Conservation (phyloP, 805 yeast species). For the Kodamaea leandrae region DNA sequence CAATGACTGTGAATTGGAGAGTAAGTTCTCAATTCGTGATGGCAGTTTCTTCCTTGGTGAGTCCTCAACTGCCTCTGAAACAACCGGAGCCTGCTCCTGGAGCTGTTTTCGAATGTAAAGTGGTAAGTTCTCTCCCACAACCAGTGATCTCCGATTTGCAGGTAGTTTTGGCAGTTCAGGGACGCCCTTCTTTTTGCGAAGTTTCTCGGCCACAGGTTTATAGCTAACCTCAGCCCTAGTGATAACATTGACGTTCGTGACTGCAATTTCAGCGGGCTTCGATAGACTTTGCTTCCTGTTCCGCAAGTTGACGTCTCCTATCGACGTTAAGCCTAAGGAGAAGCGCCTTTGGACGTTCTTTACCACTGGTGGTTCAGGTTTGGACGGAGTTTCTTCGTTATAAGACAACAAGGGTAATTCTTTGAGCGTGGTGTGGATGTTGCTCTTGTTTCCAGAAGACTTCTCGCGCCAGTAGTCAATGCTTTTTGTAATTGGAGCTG, state of each 20-base stretch:
- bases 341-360: background rate
- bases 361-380: slow-evolving; percentile 2
- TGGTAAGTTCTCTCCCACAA: slow-evolving; percentile 39
- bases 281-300: slow-evolving; percentile 19
- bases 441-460: too few relatives aligned
- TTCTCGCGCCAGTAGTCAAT: slow-evolving; percentile 4
- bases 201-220: slow-evolving; percentile 3
- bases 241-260: slow-evolving; percentile 34
- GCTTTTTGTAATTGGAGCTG: slow-evolving; percentile 7
- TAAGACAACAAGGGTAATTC: background rate
- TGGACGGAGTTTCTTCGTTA: background rate
- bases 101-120: slow-evolving; percentile 31
- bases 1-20: slow-evolving; percentile 36
- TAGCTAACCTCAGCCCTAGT: slow-evolving; percentile 23
- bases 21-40: slow-evolving; percentile 30
- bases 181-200: slow-evolving; percentile 4
- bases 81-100: slow-evolving; percentile 4
- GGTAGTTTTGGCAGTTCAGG: background rate
- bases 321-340: background rate
- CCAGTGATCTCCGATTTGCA: slow-evolving; percentile 26
- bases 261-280: slow-evolving; percentile 30
- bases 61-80: background rate
- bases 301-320: slow-evolving; percentile 10
- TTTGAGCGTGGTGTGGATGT: slow-evolving; percentile 10
- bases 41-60: slow-evolving; percentile 6